Conservation (phyloP, 768 basidiomycete genomes). For the Boletus rubroflammeus region DNA sequence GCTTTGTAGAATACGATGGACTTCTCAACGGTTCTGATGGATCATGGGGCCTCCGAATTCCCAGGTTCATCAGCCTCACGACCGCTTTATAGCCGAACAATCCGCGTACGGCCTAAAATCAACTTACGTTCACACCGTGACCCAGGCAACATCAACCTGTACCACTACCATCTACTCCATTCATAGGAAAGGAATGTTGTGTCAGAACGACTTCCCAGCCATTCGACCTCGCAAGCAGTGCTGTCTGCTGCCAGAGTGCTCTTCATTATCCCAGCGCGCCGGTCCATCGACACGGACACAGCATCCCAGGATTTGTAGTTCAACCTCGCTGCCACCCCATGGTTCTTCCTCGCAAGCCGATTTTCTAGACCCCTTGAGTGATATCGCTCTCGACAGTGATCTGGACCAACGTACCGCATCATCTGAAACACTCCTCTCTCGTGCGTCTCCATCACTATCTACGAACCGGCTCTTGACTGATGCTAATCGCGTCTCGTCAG, state of each 20-base stretch:
- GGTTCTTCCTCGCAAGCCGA: background rate
- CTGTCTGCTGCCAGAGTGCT: background rate
- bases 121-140: slow-evolving; percentile 26
- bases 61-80: slow-evolving; percentile 12
- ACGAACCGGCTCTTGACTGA: slow-evolving; percentile 1
- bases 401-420: slow-evolving; percentile 19
- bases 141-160: slow-evolving; percentile 19
- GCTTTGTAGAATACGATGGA: background rate
- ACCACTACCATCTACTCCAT: slow-evolving; percentile 15
- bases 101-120: slow-evolving; percentile 14
- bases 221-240: slow-evolving; percentile 4
- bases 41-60: background rate
- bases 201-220: slow-evolving; percentile 10
- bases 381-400: slow-evolving; percentile 13
- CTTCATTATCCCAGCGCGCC: slow-evolving; percentile 1
- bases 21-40: background rate
- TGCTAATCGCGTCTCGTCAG: slow-evolving; percentile 8
- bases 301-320: slow-evolving; percentile 9
- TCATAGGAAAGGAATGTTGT: slow-evolving; percentile 17
- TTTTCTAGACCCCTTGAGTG: slow-evolving; percentile 7
- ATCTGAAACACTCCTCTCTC: slow-evolving; percentile 23
- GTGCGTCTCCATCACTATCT: background rate
- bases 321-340: slow-evolving; percentile 8
- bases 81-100: slow-evolving; percentile 17
- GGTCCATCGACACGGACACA: slow-evolving; percentile 5